These are phyloP conservation scores for Oryza coarctata DNA, from an alignment of 176 grass and related monocot genomes.

Conservation along the genomic window DNA sequence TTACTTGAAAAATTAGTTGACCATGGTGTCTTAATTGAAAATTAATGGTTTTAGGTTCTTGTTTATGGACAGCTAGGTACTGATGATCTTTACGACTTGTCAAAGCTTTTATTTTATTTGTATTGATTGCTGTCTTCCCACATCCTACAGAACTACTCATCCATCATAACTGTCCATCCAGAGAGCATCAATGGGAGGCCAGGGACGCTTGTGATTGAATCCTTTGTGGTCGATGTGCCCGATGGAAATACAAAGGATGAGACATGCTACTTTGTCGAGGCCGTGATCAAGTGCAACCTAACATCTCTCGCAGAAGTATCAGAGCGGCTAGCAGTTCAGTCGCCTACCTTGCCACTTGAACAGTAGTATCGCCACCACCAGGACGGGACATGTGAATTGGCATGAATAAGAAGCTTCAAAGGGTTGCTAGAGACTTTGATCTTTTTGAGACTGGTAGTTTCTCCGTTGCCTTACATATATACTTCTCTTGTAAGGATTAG, in stretches of 20 bases:
- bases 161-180: conserved; percentile 63
- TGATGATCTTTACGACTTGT: neutral
- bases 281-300: conserved; percentile 83
- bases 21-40: conserved; percentile 4
- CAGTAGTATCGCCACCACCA: conserved; percentile 16
- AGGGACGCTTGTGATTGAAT: conserved; percentile 75
- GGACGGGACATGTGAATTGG: neutral
- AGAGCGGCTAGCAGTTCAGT: conserved; percentile 48
- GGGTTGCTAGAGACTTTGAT: conserved; percentile 21
- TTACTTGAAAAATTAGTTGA: conserved; percentile 15
- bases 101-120: conserved; percentile 29
- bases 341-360: conserved; percentile 43
- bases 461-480: conserved; percentile 16
- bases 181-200: conserved; percentile 62
- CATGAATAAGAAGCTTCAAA: conserved; percentile 50
- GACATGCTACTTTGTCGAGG: conserved; percentile 81
- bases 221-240: conserved; percentile 72
- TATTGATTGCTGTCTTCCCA: conserved; percentile 33
- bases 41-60: conserved; percentile 10
- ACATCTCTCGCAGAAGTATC: conserved; percentile 63
- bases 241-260: conserved; percentile 78
- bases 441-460: conserved; percentile 46
- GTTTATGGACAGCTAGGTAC: neutral
- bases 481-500: conserved; percentile 41
- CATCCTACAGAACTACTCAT: conserved; percentile 81